These are phyloP conservation scores for Neoarthrinium moseri DNA, from an alignment of 2,329 filamentous ascomycete genomes.

Conservation along the genomic window DNA sequence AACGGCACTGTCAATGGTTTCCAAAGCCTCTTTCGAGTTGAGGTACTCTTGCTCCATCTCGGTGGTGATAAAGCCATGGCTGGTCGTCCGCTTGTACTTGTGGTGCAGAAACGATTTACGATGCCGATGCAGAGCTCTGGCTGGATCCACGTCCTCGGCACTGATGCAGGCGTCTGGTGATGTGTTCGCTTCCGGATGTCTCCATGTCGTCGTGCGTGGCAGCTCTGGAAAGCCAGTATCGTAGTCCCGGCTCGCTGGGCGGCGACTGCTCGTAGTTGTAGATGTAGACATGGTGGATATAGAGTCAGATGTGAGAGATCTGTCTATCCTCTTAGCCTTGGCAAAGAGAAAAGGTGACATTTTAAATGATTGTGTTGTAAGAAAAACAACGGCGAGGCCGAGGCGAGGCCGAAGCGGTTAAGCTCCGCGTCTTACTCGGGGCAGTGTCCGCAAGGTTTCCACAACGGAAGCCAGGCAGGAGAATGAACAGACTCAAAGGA, in stretches of 20 bases:
- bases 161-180: slow-evolving; percentile 56
- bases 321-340: slow-evolving; percentile 5
- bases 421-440: slow-evolving; percentile 5
- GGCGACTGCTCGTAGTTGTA: slow-evolving; percentile 20
- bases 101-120: slow-evolving; percentile 42
- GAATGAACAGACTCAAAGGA: background rate
- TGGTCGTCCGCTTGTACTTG: slow-evolving; percentile 46
- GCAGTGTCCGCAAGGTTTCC: slow-evolving; percentile 1
- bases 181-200: slow-evolving; percentile 61
- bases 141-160: slow-evolving; percentile 49
- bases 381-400: too few relatives aligned
- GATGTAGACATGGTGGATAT: slow-evolving; percentile 23
- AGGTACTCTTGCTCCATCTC: slow-evolving; percentile 33
- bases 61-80: slow-evolving; percentile 42
- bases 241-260: slow-evolving; percentile 26
- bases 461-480: background rate
- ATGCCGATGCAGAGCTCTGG: slow-evolving; percentile 39
- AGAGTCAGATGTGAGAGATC: background rate
- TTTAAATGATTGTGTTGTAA: background rate
- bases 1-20: slow-evolving; percentile 19
- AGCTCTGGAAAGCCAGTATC: slow-evolving; percentile 33
- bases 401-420: background rate
- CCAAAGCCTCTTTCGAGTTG: slow-evolving; percentile 16
- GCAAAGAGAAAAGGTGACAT: slow-evolving; percentile 7
- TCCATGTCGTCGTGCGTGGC: slow-evolving; percentile 57